Evolutionary conservation across 2,329 filamentous ascomycete genomes (phyloP), one percentile per base, ranked within the genome.

Genomic region (Botrytis squamosa): DNA sequence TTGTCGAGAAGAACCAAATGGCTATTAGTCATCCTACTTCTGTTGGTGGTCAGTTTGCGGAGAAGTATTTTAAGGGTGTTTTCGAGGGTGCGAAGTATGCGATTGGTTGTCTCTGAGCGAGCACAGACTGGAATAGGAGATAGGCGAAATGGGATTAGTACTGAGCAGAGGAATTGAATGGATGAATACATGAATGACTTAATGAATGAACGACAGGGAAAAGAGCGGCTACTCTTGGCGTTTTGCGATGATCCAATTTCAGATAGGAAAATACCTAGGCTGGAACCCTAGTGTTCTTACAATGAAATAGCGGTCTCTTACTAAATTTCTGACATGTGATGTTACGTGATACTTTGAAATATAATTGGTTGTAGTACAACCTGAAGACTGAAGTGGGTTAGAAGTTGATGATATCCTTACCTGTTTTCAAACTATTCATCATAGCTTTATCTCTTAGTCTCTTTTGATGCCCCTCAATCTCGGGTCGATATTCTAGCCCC

Each of bases 1-100:
- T 85, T 57, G 84, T 90, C 66, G 83, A 85, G 29, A 89, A 88
- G 79, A 83, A 84, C 18, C 81, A 85, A 78, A 83, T 91, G 57
- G 89, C 89, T 4, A 91, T 92, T 81, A 90, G 88, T 77, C 88
- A 90, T 77, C 89, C 89, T n/a, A 92, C 90, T 0, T 87, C 87
- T 76, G 87, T 86, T 77, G 90, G 90, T 55, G 86, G 85, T 22
- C 82, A 82, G 60, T 82, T 92, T 76, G 88, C 89, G 14, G 83
- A 64, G 44, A 73, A 86, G 77, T 86, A 85, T 75, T 91, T 67
- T 22, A 25, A 40, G 20, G 63, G 57, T n/a, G 63, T 66, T 29
- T 75, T 75, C 20, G 49, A 46, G 20, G 57, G 59, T 5, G 70
- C 55, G 42, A 44, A 22, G 40, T 69, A 29, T 36, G 33, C 40